These are phyloP conservation scores for Trifolium pratense DNA, from an alignment of 306 rosid genomes.

Conservation along the genomic window DNA sequence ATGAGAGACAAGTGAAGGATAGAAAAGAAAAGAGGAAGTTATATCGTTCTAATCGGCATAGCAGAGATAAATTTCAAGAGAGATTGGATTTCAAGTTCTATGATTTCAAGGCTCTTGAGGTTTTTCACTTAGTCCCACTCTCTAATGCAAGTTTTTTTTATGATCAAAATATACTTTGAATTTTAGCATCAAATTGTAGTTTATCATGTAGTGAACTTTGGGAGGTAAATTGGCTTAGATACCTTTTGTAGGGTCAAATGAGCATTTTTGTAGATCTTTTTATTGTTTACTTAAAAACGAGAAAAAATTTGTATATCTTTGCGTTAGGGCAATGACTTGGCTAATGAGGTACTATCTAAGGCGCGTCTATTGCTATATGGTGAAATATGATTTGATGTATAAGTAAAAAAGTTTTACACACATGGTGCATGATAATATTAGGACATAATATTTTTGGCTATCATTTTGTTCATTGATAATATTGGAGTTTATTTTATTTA, in stretches of 20 bases:
- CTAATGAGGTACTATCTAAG: no score
- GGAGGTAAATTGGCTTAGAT: no score
- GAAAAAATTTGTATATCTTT: no score
- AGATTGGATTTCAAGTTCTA: constrained; percentile 49
- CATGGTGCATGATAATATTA: no score
- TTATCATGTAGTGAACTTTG: no score
- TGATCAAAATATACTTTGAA: neutral
- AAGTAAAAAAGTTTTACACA: no score
- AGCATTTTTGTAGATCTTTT: no score
- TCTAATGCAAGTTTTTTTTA: neutral
- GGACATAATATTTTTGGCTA: neutral
- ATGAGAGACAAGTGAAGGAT: constrained; percentile 39
- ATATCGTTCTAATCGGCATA: constrained; percentile 10
- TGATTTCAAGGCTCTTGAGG: constrained; percentile 46
- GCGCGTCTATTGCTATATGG: no score
- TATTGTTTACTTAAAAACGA: no score
- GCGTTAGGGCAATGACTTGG: no score
- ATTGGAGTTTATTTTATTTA: neutral
- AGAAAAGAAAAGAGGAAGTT: constrained; percentile 43
- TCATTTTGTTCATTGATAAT: neutral
- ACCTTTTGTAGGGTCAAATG: no score
- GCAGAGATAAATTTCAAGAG: constrained; percentile 44
- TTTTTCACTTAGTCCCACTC: constrained; percentile 27
- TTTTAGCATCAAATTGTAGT: no score
- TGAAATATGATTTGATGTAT: neutral